Base-by-base conservation (phyloP, 2,329 filamentous ascomycete genomes). In the Trichoderma brevicompactum region DNA sequence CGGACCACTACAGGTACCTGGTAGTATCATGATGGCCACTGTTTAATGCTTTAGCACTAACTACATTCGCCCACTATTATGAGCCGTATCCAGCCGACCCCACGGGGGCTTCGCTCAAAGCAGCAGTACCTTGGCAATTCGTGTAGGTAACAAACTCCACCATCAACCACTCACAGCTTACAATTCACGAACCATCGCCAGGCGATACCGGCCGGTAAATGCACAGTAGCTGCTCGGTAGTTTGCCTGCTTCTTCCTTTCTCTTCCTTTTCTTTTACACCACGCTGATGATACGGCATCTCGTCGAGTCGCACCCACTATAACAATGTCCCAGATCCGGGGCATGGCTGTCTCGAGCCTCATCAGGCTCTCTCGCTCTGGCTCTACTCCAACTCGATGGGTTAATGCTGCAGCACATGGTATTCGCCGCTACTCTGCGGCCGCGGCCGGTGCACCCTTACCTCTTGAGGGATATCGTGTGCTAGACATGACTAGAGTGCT, bases 401-500 rank as follows among this genome's bases (percentile, higher is more conserved):
- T 36, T 7, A 19, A 56, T 38, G 68, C 19, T 62, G 49, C n/a
- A 61, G n/a, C 58, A 62, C 48, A 28, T 53, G 68, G 66, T 46
- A 65, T 72, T 19, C 72, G 75, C 67, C 67, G 71, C 58, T 76
- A 74, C 63, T 78, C 76, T 43, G 73, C 69, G 56, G 70, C 71
- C 10, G 68, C 70, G 49, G 68, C 71, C 43, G 66, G 68, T 56
- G 69, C 72, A 12, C 68, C 76, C 46, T 77, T 87, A 38, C 94
- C 95, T 23, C 83, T 99, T 71, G 87, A 92, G 41, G 95, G 95
- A 1, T 90, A 95, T 71, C 88, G 91, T 64, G 94, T 98, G 13
- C 83, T 99, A 68, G 95, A 99, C 76, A 96, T 99, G 93, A 98
- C 94, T 3, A 87, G 95, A 79, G 95, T 99, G 1, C 80, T 99